Evolutionary conservation across 1,284 basidiomycete genomes (phyloP), one percentile per base, ranked within the genome.

Genomic region (Apiotrichum mycotoxinovorans): DNA sequence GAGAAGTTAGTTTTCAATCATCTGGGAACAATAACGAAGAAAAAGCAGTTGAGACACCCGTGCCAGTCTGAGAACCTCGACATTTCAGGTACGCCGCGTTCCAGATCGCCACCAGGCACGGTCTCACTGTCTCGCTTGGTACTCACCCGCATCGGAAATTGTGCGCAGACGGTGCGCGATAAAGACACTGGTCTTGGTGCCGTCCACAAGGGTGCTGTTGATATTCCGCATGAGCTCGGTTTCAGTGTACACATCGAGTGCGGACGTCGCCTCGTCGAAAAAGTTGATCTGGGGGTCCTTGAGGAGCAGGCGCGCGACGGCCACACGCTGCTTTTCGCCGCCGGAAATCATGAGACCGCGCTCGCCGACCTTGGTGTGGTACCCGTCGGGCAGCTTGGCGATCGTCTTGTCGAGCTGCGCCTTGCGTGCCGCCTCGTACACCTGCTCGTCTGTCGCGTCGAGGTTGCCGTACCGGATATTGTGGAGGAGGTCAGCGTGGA

Each of bases 231-330:
- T 98, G 51, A 98, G 80, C 72, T 96, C 94, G 1, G 87, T 84
- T 75, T 98, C 95, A 0, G 95, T 98, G 66, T 91, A 89, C 3
- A 89, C 89, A 71, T 98, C 96, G 58, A 98, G 78, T 0, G 95
- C 92, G 0, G 92, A 96, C 0, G 96, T 98, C 85, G 96, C 95
- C 78, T 98, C 95, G 71, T 98, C 95, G 69, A 98, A 98, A 80
- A 98, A 97, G 68, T 98, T 72, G 68, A 98, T 96, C 3, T 87
- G 86, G 0, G 95, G 91, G 73, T 98, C 88, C 79, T 98, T 98
- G 49, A 98, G 78, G 66, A 98, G 77, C 43, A 96, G 85, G 18
- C 96, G 80, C 7, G 95, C 96, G 15, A 98, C 90, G 0, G 95
- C 96, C 63, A 98, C 76, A 43, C 96, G 79, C 80, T 98, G 95